Evolutionary conservation across 2,329 filamentous ascomycete genomes (phyloP).

Genomic region (Alternaria ethzedia): DNA sequence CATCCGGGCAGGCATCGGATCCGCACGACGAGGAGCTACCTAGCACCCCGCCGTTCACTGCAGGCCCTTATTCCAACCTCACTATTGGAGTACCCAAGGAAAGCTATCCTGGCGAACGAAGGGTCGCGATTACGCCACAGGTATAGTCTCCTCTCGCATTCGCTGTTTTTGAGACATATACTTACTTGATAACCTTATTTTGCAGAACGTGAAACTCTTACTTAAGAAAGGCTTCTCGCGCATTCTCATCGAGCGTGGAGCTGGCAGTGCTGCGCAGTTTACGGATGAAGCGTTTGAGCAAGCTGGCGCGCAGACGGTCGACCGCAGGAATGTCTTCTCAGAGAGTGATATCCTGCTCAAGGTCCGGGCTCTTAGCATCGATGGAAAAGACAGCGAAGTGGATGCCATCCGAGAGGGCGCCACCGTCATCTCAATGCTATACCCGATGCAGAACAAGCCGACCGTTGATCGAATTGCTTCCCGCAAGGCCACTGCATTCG

Average conservation of each 20-base stretch:
- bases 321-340: constrained; percentile 72
- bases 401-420: constrained; percentile 71
- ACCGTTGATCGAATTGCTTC: constrained; percentile 75
- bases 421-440: constrained; percentile 82
- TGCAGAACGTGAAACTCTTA: constrained; percentile 73
- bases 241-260: constrained; percentile 79
- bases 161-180: background rate
- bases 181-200: background rate
- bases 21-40: constrained; percentile 46
- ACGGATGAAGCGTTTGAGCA: constrained; percentile 76
- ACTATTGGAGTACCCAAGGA: constrained; percentile 82
- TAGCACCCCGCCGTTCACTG: constrained; percentile 44
- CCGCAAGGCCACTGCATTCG: constrained; percentile 76
- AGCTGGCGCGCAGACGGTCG: constrained; percentile 79
- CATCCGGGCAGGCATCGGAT: constrained; percentile 39
- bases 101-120: constrained; percentile 77
- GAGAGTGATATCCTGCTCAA: constrained; percentile 82
- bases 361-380: constrained; percentile 73
- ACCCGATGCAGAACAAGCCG: constrained; percentile 79
- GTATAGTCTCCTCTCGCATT: background rate
- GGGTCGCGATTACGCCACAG: constrained; percentile 82
- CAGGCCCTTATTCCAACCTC: constrained; percentile 70
- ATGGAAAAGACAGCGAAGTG: constrained; percentile 67
- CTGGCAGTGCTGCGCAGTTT: constrained; percentile 79
- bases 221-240: constrained; percentile 84